These are phyloP conservation scores for Calophaca sinica DNA, from an alignment of 306 rosid genomes.

Conservation along the genomic window DNA sequence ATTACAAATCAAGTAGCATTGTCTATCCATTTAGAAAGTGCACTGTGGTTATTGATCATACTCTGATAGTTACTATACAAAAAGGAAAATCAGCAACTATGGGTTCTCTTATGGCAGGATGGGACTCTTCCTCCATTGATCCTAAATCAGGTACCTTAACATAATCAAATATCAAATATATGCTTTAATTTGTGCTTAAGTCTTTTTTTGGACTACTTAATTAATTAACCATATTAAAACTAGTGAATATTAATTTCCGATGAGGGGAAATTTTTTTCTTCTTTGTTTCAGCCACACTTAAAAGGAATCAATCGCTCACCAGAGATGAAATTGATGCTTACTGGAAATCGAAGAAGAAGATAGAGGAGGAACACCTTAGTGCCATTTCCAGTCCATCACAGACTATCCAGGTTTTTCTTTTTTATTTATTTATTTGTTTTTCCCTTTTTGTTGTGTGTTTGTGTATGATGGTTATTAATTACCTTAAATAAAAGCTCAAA, in stretches of 20 bases:
- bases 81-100: slow-evolving; percentile 39
- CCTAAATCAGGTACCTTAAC: slow-evolving; percentile 61
- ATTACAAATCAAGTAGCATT: background rate
- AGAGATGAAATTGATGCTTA: slow-evolving; percentile 65
- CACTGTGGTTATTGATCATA: background rate
- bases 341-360: slow-evolving; percentile 66
- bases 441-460: too few species aligned
- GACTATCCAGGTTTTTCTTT: slow-evolving; percentile 44
- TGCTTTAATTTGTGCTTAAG: background rate
- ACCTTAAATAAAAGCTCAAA: background rate
- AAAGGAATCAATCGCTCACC: slow-evolving; percentile 67
- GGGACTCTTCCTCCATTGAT: slow-evolving; percentile 59
- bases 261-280: background rate
- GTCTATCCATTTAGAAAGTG: background rate
- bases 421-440: too few species aligned
- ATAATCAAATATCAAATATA: background rate
- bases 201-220: too few species aligned
- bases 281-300: slow-evolving; percentile 42
- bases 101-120: slow-evolving; percentile 96
- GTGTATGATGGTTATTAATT: too few species aligned
- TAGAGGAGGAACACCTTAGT: slow-evolving; percentile 66
- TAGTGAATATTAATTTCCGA: background rate
- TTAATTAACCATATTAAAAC: background rate
- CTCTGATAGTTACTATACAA: background rate
- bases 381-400: slow-evolving; percentile 49